Evolutionary conservation across 495 filamentous ascomycete species (phyloP), one percentile per base, ranked within the genome.

Genomic region (Niebla homalea): DNA sequence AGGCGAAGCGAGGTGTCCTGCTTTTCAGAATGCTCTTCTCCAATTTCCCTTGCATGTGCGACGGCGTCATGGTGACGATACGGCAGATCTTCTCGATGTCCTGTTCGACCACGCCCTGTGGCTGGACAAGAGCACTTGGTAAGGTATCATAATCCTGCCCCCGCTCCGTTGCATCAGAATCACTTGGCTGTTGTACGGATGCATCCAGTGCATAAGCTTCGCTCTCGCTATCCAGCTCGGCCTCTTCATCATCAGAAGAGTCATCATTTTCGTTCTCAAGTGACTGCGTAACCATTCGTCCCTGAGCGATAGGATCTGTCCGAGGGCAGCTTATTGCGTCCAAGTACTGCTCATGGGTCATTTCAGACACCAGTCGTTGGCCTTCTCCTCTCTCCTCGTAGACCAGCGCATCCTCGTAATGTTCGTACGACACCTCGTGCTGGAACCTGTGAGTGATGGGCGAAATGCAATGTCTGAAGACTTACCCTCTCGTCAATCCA

Each of bases 401-500:
- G 51, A 81, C 79, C 56, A 85, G 72, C 47, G 68, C 70, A 45
- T 75, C 71, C 21, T 80, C 71, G 51, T 77, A 87, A 5, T 70
- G 62, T 14, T 70, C 63, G 71, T 78, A 85, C 3, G 84, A 74
- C 44, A 78, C 80, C 38, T 74, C 70, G 14, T 68, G 72, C 75
- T 78, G 50, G n/a, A 35, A 42, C 16, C 21, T 10, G 43, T 68
- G 46, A 69, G 61, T 32, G 54, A 16, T 8, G 18, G 38, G 6
- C 5, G 26, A 4, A 6, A 4, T 11, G 40, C 11, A 40, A 29
- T 19, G 41, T 51, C 50, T 18, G 10, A 22, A 23, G 25, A 52
- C 67, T 53, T 62, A 80, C 77, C 60, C 85, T 79, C 44, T 84
- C 80, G 60, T 88, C 84, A 42, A 80, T 58, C 71, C 82, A 88